Percentiles rank a stretch among this genome's conserved stretches.
phyloP scores from a whole-genome alignment of 2,329 filamentous ascomycete species.

The Cladosporium sp. region DNA sequence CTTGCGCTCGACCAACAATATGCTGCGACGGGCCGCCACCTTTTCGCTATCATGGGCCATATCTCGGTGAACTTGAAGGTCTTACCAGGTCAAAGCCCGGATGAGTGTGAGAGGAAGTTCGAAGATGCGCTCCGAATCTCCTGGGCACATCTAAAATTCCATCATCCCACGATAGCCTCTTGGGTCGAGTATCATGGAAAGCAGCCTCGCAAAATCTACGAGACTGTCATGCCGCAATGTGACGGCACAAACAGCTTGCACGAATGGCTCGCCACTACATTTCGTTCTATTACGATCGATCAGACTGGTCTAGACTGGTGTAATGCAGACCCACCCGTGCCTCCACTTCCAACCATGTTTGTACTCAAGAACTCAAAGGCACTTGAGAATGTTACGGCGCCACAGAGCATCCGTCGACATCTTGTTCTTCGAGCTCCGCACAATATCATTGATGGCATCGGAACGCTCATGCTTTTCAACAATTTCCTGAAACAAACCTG shows the following conservation, averaged over 20 bases:
- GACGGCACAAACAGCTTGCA: background rate
- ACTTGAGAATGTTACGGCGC: background rate
- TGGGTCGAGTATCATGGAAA: constrained; percentile 1
- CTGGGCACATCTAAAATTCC: background rate
- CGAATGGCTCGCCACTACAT: background rate
- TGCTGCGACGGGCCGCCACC: background rate
- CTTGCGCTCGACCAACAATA: constrained; percentile 1
- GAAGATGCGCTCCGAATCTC: background rate
- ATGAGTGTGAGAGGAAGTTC: background rate
- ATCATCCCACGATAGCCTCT: constrained; percentile 6
- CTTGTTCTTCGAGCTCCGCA: constrained; percentile 3
- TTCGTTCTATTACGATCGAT: background rate
- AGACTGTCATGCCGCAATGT: background rate
- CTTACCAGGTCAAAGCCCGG: background rate
- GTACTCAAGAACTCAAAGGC: constrained; percentile 3
- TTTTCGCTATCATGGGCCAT: constrained; percentile 9
- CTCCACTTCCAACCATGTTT: background rate
- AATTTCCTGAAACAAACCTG: constrained; percentile 3
- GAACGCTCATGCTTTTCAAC: constrained; percentile 5
- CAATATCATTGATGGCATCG: constrained; percentile 7
- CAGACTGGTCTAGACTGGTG: constrained; percentile 3
- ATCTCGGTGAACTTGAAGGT: background rate
- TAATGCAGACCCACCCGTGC: constrained; percentile 3
- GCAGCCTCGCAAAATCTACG: constrained; percentile 4
- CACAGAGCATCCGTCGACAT: background rate